Base-by-base conservation (phyloP, 257 asterid species). In the Primulina eburnea region DNA sequence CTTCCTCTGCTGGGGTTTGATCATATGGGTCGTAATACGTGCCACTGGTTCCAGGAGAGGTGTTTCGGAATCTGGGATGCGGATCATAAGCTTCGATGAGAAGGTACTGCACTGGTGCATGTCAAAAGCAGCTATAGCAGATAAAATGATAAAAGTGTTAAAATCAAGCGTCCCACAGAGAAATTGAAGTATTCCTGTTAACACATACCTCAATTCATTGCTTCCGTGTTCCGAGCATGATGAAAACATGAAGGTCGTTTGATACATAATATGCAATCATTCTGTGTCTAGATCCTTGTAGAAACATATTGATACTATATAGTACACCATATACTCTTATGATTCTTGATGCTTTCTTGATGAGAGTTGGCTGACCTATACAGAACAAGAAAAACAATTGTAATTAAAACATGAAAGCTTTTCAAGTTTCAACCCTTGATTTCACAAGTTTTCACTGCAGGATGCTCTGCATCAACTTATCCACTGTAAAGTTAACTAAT, bases 51-150 rank as follows among this genome's bases (percentile, higher is more conserved):
- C 37, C 62, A 3, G 66, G 28, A 60, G 5, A 21, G n/a, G 67
- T 43, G 63, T 10, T 12, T 16, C 11, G 72, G 12, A 66, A 7
- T 43, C 71, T 32, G 2, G 55, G 69, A 37, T 78, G 76, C 63
- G 77, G 71, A 73, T 24, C 20, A 60, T 35, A 50, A 38, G 71
- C 77, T 33, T 77, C 79, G 16, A 75, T 21, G 76, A 64, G 68
- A 20, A 68, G 69, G 29, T 71, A 62, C 1, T 72, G 90, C 47
- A 21, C 72, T 0, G 75, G 67, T 28, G 79, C 24, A 4, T 43
- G 5, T 11, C 53, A 12, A 11, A 10, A 43, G n/a, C 53, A 43
- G 1, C 53, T 43, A 3, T 12, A 43, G 53, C 50, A 9, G n/a
- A n/a, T n/a, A n/a, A n/a, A n/a, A n/a, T 38, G 14, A 9, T 38